Conservation (phyloP, 2,329 filamentous ascomycete genomes). For the Alternaria arbusti region DNA sequence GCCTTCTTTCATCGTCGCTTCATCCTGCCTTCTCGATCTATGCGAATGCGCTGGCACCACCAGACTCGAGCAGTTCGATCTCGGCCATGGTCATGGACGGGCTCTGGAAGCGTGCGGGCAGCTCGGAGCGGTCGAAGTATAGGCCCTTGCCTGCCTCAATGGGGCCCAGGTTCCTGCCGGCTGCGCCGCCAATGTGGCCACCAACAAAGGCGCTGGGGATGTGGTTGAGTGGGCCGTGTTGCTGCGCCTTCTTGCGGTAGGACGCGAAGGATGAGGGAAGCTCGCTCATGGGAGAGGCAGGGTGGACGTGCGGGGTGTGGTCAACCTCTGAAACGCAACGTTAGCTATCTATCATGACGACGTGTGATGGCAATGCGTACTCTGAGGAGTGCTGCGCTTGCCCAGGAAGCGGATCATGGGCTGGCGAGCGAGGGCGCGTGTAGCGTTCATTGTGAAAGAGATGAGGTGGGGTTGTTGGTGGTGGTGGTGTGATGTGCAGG, state of each 20-base stretch:
- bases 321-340: conserved; percentile 65
- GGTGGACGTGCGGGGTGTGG: conserved; percentile 76
- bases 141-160: conserved; percentile 74
- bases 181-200: conserved; percentile 61
- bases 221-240: conserved; percentile 72
- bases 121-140: conserved; percentile 87
- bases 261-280: conserved; percentile 75
- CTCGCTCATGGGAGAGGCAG: conserved; percentile 69
- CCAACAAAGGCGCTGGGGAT: conserved; percentile 32
- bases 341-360: conserved; percentile 16
- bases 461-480: conserved; percentile 10
- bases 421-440: conserved; percentile 55
- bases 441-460: conserved; percentile 51
- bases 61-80: conserved; percentile 95
- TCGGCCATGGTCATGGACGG: conserved; percentile 76
- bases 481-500: not conserved
- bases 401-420: conserved; percentile 60
- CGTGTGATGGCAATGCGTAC: conserved; percentile 39
- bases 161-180: conserved; percentile 75
- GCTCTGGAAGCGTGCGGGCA: conserved; percentile 83
- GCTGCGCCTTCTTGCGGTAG: conserved; percentile 79
- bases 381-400: conserved; percentile 54
- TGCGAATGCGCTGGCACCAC: conserved; percentile 74
- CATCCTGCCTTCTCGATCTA: conserved; percentile 38
- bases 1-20: conserved; percentile 16